phyloP scores from a whole-genome alignment of 192 early-diverging fungal species.

The Coemansia sp. region DNA sequence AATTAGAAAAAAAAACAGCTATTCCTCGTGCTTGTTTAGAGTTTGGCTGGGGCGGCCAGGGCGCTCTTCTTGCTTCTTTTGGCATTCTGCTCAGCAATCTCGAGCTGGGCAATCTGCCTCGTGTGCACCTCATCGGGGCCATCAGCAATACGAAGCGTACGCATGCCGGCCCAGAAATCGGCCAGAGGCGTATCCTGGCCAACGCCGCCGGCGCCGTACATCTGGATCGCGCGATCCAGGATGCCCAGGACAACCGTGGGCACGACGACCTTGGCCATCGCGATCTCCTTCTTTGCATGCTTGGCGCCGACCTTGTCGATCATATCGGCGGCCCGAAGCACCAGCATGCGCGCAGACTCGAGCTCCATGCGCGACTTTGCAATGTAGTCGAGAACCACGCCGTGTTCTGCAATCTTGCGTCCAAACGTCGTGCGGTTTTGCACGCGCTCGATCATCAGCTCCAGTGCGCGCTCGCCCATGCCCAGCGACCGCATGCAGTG shows the following conservation, averaged over 20 bases:
- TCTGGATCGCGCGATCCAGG: constrained; percentile 91
- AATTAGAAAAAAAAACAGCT: background rate
- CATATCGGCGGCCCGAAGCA: constrained; percentile 85
- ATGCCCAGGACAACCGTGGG: constrained; percentile 74
- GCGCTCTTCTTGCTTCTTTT: constrained; percentile 9
- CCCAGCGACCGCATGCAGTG: constrained; percentile 97
- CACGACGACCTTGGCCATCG: constrained; percentile 93
- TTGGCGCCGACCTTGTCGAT: constrained; percentile 90
- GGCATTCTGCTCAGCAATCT: constrained; percentile 58
- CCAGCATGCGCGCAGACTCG: constrained; percentile 87
- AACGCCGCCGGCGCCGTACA: constrained; percentile 89
- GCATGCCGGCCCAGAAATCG: constrained; percentile 70
- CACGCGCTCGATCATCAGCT: constrained; percentile 77
- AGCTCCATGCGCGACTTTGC: constrained; percentile 86
- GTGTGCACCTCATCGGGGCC: constrained; percentile 92
- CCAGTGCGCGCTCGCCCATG: constrained; percentile 87
- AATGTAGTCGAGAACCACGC: constrained; percentile 77
- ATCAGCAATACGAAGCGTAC: constrained; percentile 89
- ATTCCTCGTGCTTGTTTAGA: constrained; percentile 11
- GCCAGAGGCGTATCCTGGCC: constrained; percentile 83
- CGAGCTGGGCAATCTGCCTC: constrained; percentile 76
- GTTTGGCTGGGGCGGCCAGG: constrained; percentile 5
- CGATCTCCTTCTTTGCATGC: constrained; percentile 88
- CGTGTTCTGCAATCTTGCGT: constrained; percentile 77
- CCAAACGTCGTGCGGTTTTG: constrained; percentile 88